A percentile compares a stretch with the other conserved stretches of the same genome.
Evolutionary conservation across 2,329 filamentous ascomycete species (phyloP).

Genomic region (Neoarthrinium moseri): DNA sequence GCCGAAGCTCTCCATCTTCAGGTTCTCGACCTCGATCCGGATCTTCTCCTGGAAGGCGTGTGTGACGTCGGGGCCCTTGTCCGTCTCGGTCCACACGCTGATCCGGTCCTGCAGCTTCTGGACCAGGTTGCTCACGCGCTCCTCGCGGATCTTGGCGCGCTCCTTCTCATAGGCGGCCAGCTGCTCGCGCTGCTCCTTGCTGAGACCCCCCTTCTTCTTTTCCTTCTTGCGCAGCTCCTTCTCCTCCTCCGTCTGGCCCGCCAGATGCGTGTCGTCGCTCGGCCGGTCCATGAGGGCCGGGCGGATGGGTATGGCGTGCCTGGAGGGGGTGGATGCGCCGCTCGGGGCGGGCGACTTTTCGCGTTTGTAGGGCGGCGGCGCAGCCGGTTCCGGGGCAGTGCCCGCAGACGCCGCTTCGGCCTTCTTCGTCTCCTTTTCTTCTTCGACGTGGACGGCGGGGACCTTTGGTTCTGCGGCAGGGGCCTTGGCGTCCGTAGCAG

Average conservation of each 20-base stretch:
- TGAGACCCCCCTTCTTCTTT: slow-evolving; percentile 84
- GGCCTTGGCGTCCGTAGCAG: slow-evolving; percentile 27
- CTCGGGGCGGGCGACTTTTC: slow-evolving; percentile 36
- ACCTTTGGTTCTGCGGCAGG: slow-evolving; percentile 22
- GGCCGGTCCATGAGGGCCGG: slow-evolving; percentile 82
- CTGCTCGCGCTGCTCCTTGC: slow-evolving; percentile 91
- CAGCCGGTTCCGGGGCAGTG: slow-evolving; percentile 30
- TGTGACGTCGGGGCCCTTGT: slow-evolving; percentile 83
- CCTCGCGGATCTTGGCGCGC: slow-evolving; percentile 77
- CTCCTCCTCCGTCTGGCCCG: slow-evolving; percentile 68
- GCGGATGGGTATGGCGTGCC: slow-evolving; percentile 66
- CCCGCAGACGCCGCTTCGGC: slow-evolving; percentile 23
- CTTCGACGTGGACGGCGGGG: slow-evolving; percentile 28
- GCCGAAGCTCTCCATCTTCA: slow-evolving; percentile 99
- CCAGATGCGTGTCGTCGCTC: slow-evolving; percentile 74
- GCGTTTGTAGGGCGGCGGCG: slow-evolving; percentile 41
- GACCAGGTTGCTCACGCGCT: slow-evolving; percentile 81
- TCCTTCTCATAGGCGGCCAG: slow-evolving; percentile 86
- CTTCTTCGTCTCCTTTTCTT: slow-evolving; percentile 26
- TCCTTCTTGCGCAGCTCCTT: slow-evolving; percentile 71
- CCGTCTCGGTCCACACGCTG: slow-evolving; percentile 95
- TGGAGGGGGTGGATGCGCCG: slow-evolving; percentile 37
- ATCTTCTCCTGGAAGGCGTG: slow-evolving; percentile 92
- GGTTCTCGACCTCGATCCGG: slow-evolving; percentile 88
- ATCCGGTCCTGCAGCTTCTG: slow-evolving; percentile 87